phyloP scores from a whole-genome alignment of 352 stramenopile species.

The Phytophthora citricola region DNA sequence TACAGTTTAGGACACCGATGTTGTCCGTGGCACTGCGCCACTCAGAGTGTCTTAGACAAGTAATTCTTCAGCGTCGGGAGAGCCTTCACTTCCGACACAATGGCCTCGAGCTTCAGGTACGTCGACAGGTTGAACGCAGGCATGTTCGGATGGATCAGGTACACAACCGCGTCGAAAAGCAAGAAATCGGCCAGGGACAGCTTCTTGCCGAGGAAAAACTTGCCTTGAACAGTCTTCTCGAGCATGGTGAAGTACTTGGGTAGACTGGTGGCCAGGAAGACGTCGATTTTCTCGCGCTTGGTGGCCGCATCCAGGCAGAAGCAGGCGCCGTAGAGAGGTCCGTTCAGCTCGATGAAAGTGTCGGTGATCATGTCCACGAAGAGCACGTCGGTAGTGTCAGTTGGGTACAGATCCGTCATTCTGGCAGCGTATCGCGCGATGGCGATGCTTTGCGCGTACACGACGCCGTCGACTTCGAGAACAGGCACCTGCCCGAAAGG shows the following conservation, averaged over 20 bases:
- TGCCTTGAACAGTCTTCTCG: conserved; percentile 29
- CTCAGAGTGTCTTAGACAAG: conserved; percentile 4
- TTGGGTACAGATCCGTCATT: conserved; percentile 55
- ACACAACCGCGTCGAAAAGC: conserved; percentile 52
- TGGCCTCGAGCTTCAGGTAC: conserved; percentile 48
- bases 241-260: conserved; percentile 41
- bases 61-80: conserved; percentile 39
- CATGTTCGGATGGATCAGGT: conserved; percentile 35
- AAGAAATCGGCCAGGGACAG: conserved; percentile 47
- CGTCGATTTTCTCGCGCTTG: conserved; percentile 49
- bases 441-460: conserved; percentile 60
- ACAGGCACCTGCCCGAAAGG: conserved; percentile 59
- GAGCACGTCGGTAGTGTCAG: conserved; percentile 44
- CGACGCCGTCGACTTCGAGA: conserved; percentile 56
- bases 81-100: conserved; percentile 43
- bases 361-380: conserved; percentile 54
- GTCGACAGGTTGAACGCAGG: conserved; percentile 25
- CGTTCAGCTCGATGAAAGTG: conserved; percentile 38
- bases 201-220: conserved; percentile 51
- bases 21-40: no score
- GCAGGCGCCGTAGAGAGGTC: conserved; percentile 37
- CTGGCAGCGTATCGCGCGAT: conserved; percentile 64
- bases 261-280: conserved; percentile 34
- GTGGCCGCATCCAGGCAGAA: conserved; percentile 34
- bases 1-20: no score